Evolutionary conservation across 805 yeast species (phyloP).

Genomic region (Lipomyces oligophaga): DNA sequence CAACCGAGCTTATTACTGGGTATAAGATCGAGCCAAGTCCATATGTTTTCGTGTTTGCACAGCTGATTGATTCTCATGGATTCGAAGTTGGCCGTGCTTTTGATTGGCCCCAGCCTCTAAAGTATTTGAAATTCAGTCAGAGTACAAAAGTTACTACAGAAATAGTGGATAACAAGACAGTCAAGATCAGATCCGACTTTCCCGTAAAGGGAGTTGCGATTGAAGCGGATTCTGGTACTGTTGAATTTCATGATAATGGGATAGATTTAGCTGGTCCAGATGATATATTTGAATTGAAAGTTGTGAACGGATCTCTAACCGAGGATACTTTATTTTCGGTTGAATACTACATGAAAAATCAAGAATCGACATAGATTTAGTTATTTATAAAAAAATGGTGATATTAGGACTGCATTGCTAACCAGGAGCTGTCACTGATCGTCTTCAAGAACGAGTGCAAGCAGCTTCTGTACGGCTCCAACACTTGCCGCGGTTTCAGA

Average conservation of each 20-base stretch:
- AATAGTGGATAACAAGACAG: slow-evolving; percentile 33
- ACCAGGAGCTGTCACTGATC: too few species aligned
- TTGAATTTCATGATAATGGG: slow-evolving; percentile 45
- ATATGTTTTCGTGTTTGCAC: slow-evolving; percentile 9
- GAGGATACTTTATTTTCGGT: too few species aligned
- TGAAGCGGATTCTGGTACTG: slow-evolving; percentile 31
- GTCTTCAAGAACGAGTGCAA: too few species aligned
- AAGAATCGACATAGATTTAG: too few species aligned
- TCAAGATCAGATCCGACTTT: slow-evolving; percentile 34
- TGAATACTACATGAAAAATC: too few species aligned
- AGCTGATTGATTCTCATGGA: slow-evolving; percentile 28
- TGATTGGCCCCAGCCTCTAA: slow-evolving; percentile 53
- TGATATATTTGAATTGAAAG: slow-evolving; percentile 21
- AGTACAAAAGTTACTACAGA: slow-evolving; percentile 29
- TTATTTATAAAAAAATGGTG: too few species aligned
- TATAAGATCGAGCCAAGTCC: slow-evolving; percentile 15
- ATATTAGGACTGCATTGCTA: too few species aligned
- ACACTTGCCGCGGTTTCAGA: too few species aligned
- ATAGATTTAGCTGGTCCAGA: slow-evolving; percentile 47
- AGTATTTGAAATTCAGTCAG: slow-evolving; percentile 39
- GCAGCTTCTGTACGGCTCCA: too few species aligned
- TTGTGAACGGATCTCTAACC: too few species aligned
- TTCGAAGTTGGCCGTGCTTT: slow-evolving; percentile 39
- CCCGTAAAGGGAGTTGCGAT: slow-evolving; percentile 49
- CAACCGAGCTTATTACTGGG: slow-evolving; percentile 36